phyloP scores from a whole-genome alignment of 2,329 filamentous ascomycete genomes.

The Cladobotryum protrusum region DNA sequence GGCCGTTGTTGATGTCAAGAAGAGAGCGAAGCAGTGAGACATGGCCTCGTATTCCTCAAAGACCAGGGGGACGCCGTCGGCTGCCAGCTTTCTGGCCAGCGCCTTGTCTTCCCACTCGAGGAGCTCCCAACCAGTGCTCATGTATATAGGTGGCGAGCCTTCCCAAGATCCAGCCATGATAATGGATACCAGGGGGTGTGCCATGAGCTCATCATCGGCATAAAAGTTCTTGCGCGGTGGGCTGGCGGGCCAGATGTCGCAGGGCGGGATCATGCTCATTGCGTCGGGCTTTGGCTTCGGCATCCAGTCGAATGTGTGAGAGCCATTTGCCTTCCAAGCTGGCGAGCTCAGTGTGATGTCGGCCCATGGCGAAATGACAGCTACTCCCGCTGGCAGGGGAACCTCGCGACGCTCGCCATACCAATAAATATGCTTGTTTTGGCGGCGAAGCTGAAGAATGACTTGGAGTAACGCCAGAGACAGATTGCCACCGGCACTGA shows the following conservation, averaged over 20 bases:
- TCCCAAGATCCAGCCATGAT: conserved; percentile 55
- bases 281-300: conserved; percentile 40
- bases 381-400: conserved; percentile 60
- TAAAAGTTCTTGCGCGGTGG: conserved; percentile 51
- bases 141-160: conserved; percentile 58
- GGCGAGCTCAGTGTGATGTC: conserved; percentile 57
- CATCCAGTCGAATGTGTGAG: conserved; percentile 35
- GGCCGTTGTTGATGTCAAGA: conserved; percentile 43
- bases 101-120: conserved; percentile 61
- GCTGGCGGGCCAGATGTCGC: conserved; percentile 50
- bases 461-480: conserved; percentile 60
- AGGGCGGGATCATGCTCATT: conserved; percentile 31
- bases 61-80: conserved; percentile 53
- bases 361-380: conserved; percentile 62
- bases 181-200: conserved; percentile 64
- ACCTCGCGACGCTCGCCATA: conserved; percentile 52
- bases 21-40: conserved; percentile 66
- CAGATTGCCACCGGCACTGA: conserved; percentile 67
- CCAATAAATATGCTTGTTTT: conserved; percentile 47
- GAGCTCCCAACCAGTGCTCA: conserved; percentile 65
- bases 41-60: conserved; percentile 74
- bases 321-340: conserved; percentile 21
- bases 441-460: conserved; percentile 54
- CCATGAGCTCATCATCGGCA: conserved; percentile 44
- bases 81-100: conserved; percentile 49